phyloP scores from a whole-genome alignment of 768 basidiomycete species.

The Filobasidium wieringae region DNA sequence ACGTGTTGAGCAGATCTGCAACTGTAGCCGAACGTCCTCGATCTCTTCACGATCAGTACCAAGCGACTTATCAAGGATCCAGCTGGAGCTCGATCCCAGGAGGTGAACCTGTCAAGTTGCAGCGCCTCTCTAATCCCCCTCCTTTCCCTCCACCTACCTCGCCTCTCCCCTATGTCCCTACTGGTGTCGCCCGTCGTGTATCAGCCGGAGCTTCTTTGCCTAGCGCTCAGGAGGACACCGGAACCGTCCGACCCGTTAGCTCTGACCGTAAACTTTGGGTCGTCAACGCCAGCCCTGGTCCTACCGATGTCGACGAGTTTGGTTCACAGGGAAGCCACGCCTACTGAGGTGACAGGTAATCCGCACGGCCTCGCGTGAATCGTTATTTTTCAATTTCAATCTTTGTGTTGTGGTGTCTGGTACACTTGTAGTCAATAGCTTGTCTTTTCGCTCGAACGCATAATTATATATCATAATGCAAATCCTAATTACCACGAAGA shows the following conservation, averaged over 20 bases:
- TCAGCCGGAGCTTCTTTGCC: neutral
- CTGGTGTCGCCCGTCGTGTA: neutral
- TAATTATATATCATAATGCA: neutral
- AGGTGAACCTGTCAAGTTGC: neutral
- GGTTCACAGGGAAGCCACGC: neutral
- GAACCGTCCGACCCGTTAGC: neutral
- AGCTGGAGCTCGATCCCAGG: neutral
- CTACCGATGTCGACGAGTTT: neutral
- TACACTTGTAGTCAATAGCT: neutral
- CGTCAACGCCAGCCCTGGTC: conserved; percentile 1
- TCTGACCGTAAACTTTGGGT: conserved; percentile 1
- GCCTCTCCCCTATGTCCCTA: neutral
- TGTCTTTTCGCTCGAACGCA: neutral
- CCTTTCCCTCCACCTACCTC: conserved; percentile 3
- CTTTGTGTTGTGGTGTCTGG: neutral
- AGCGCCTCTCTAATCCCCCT: conserved; percentile 9
- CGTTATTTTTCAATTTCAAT: no score
- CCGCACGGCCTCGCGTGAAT: no score
- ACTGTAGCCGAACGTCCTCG: conserved; percentile 3
- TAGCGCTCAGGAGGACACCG: neutral
- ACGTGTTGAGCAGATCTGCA: conserved; percentile 1
- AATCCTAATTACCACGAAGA: neutral
- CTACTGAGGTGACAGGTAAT: no score
- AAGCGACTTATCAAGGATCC: neutral
- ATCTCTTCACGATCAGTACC: neutral